Conservation (phyloP, 208 protist genomes). For the Acanthamoeba triangularis region DNA sequence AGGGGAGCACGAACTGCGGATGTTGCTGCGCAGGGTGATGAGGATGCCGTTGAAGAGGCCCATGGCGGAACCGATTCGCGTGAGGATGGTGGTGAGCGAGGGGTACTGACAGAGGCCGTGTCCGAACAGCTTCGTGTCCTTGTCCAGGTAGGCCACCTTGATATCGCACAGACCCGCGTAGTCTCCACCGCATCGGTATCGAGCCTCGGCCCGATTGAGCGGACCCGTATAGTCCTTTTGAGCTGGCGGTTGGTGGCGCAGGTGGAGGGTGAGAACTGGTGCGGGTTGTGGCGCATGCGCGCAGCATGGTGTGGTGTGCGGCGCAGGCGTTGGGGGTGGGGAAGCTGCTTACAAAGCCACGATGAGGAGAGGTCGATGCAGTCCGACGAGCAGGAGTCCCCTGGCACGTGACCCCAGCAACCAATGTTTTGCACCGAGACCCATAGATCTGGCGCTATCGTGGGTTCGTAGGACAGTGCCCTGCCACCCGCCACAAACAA, state of each 20-base stretch:
- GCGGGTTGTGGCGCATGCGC: background rate
- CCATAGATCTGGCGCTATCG: conserved; percentile 33
- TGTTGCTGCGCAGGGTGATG: conserved; percentile 58
- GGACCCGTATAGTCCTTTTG: conserved; percentile 52
- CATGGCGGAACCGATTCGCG: conserved; percentile 37
- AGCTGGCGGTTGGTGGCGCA: background rate
- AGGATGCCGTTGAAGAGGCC: conserved; percentile 53
- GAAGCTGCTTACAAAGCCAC: background rate
- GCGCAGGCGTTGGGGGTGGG: background rate
- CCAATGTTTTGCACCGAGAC: conserved; percentile 30
- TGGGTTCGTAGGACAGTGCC: background rate
- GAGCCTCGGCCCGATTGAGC: conserved; percentile 11
- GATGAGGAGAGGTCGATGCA: background rate
- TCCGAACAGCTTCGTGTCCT: conserved; percentile 11
- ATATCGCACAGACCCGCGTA: conserved; percentile 53
- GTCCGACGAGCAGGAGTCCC: conserved; percentile 23
- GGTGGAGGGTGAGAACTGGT: background rate
- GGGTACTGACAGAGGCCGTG: conserved; percentile 48
- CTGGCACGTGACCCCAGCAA: conserved; percentile 35
- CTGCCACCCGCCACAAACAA: background rate
- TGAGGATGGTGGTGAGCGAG: conserved; percentile 18
- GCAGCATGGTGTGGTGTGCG: background rate
- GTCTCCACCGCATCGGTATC: conserved; percentile 5
- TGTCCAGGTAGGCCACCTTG: conserved; percentile 40
- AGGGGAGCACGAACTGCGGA: background rate